A percentile compares a stretch with the other conserved stretches of the same genome.
phyloP scores from a whole-genome alignment of 208 protist genomes.

The Endotrypanum monterogeii region DNA sequence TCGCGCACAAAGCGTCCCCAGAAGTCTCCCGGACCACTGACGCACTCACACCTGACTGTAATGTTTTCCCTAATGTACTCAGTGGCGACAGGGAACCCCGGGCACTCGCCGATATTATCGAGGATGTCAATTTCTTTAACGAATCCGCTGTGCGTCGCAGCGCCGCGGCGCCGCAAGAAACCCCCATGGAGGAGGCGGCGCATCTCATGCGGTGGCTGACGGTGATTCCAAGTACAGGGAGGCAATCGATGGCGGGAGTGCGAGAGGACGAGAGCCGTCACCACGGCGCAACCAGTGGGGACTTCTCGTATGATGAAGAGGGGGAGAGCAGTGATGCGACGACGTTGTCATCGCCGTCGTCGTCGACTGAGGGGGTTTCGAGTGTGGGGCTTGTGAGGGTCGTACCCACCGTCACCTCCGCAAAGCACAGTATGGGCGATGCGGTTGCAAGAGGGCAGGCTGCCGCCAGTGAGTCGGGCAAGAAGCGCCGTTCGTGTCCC shows the following conservation, averaged over 20 bases:
- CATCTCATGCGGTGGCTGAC: conserved; percentile 31
- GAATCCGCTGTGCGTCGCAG: conserved; percentile 26
- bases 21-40: neutral
- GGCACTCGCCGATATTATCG: conserved; percentile 13
- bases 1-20: neutral
- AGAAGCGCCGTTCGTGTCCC: too few relatives aligned
- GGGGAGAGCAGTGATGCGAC: conserved; percentile 7
- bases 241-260: conserved; percentile 4
- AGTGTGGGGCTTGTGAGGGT: conserved; percentile 12
- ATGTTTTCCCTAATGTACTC: neutral
- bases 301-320: conserved; percentile 5
- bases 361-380: conserved; percentile 16
- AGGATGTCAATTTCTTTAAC: conserved; percentile 32
- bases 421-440: neutral
- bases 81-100: neutral
- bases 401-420: conserved; percentile 2
- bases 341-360: conserved; percentile 13
- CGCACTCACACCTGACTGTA: neutral
- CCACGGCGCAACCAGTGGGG: neutral
- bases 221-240: conserved; percentile 2
- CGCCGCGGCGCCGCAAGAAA: conserved; percentile 26
- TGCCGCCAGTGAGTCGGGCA: neutral
- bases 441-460: neutral
- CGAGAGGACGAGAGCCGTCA: neutral
- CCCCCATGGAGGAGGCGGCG: conserved; percentile 17